Evolutionary conservation across 2,329 filamentous ascomycete genomes (phyloP), one percentile per base, ranked within the genome.

Genomic region (Diaporthe amygdali): DNA sequence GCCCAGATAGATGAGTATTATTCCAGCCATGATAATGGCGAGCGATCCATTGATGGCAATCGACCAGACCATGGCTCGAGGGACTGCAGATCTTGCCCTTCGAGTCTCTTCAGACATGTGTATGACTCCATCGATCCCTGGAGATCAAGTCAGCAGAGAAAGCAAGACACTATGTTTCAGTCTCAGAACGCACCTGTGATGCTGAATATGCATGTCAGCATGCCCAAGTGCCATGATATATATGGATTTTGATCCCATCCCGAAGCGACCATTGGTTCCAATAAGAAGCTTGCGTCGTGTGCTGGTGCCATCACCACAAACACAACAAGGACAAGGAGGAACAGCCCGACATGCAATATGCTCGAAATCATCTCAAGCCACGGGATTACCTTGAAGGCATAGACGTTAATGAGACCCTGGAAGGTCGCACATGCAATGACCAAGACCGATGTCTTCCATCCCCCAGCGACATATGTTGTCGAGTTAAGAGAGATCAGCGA

Each of bases 101-200:
- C 80, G 78, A 10, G 83, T 82, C 75, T 84, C 82, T 74, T 84
- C 82, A 44, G 82, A 82, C 82, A 86, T 84, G 71, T 87, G 85
- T 0, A 87, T 79, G 17, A 82, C 82, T 10, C 83, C 81, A 63
- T 87, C 85, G 66, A 84, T 84, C 14, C 84, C 84, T 82, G 71
- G 5, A 1, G 2, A 61, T 2, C 9, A 1, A 1, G 20, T 59
- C 22, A 52, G 32, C 0, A 34, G 74, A 14, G 68, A 56, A 54
- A 49, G 72, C n/a, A 34, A 20, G 37, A 12, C 22, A 8, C 9
- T 3, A 22, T 22, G 30, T 25, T 56, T n/a, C n/a, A n/a, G n/a
- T n/a, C n/a, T n/a, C n/a, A 34, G 12, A 15, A 39, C 75, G 54
- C 68, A 79, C 77, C 77, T 56, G 77, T 78, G 54, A 80, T 79